Evolutionary conservation across 2,329 filamentous ascomycete species (phyloP).

Genomic region (Septoria petroselini): DNA sequence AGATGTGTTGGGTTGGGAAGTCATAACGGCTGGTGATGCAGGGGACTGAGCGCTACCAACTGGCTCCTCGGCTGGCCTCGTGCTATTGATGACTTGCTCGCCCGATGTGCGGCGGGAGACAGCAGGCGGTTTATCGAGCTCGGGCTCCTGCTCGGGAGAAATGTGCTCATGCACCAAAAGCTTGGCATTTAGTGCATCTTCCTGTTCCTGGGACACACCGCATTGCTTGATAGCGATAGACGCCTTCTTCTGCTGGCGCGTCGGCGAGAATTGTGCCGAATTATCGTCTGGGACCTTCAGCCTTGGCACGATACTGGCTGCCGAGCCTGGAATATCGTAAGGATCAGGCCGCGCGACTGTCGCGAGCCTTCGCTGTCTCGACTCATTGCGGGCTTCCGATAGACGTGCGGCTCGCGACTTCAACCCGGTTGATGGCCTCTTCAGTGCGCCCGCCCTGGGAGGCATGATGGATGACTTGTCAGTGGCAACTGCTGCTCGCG

Average conservation of each 20-base stretch:
- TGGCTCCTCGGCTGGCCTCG: constrained; percentile 1
- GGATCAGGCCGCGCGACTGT: constrained; percentile 5
- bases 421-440: no score
- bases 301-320: neutral
- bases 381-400: neutral
- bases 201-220: no score
- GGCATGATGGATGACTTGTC: no score
- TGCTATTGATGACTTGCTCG: neutral
- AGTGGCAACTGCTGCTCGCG: no score
- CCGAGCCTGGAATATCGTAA: neutral
- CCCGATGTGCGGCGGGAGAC: no score
- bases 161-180: neutral
- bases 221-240: neutral
- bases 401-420: no score
- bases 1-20: neutral
- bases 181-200: no score
- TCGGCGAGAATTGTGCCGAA: neutral
- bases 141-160: neutral
- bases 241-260: neutral
- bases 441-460: no score
- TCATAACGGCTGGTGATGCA: neutral
- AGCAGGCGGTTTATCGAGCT: neutral
- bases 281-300: neutral
- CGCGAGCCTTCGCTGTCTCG: constrained; percentile 4
- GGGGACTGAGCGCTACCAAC: neutral